phyloP scores from a whole-genome alignment of 345 rosid genomes.

The Eucalyptus guilfoylei region DNA sequence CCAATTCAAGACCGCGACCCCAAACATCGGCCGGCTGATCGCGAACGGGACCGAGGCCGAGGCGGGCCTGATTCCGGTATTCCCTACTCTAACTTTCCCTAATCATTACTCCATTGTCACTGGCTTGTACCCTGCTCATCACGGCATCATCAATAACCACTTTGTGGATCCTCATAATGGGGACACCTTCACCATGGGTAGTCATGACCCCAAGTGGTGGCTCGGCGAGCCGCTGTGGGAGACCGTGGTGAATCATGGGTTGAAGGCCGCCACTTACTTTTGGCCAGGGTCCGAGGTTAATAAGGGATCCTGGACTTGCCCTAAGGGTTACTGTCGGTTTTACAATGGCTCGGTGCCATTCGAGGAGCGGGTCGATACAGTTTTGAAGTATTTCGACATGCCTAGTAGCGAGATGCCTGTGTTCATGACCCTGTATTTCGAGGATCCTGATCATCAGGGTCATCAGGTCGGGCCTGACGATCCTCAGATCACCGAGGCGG shows the following conservation, averaged over 20 bases:
- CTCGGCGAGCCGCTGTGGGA: constrained; percentile 95
- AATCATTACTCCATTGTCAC: constrained; percentile 93
- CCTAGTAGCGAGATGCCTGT: constrained; percentile 53
- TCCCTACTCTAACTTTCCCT: constrained; percentile 82
- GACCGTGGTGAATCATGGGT: constrained; percentile 72
- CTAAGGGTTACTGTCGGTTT: constrained; percentile 32
- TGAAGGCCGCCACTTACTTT: constrained; percentile 76
- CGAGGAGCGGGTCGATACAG: constrained; percentile 77
- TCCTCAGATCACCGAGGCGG: constrained; percentile 74
- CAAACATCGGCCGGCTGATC: constrained; percentile 66
- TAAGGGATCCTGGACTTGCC: constrained; percentile 87
- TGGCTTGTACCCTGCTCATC: constrained; percentile 84
- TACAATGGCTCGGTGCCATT: constrained; percentile 76
- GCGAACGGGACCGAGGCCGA: constrained; percentile 82
- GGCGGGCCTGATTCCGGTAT: constrained; percentile 79
- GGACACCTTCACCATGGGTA: constrained; percentile 44
- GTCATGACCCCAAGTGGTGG: constrained; percentile 95
- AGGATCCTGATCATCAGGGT: constrained; percentile 98
- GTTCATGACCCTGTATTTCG: constrained; percentile 80
- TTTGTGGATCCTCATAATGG: constrained; percentile 61
- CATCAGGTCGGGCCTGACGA: constrained; percentile 92
- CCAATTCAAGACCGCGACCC: constrained; percentile 69
- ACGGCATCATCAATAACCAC: constrained; percentile 68
- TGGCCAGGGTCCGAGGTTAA: constrained; percentile 99
- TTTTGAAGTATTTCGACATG: constrained; percentile 67